Conservation (phyloP, 495 filamentous ascomycete species). For the Recurvomyces mirabilis region DNA sequence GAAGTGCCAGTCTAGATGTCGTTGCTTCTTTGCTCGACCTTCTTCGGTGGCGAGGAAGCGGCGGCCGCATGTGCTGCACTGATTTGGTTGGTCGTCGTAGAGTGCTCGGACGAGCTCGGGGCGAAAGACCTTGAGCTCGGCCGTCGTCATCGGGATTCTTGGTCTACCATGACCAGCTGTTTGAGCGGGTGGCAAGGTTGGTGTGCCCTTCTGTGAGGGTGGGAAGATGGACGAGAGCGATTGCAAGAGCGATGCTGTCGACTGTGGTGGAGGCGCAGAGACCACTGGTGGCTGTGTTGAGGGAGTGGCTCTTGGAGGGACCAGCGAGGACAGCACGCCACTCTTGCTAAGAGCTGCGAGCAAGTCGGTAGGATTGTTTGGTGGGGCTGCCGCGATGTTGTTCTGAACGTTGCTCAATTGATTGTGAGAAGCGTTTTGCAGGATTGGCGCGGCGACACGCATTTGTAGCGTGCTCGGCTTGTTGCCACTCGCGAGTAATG, state of each 20-base stretch:
- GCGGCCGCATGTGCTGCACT: conserved; percentile 82
- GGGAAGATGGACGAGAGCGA: conserved; percentile 17
- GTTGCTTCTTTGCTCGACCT: conserved; percentile 73
- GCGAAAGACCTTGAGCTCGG: conserved; percentile 70
- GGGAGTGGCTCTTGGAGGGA: no score
- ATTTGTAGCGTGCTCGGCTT: conserved; percentile 21
- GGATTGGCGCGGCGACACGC: conserved; percentile 9
- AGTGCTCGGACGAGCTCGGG: conserved; percentile 58
- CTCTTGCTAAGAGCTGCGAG: conserved; percentile 15
- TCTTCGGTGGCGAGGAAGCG: conserved; percentile 68
- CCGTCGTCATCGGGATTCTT: conserved; percentile 19
- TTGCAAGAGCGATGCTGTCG: conserved; percentile 9
- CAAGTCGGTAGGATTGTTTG: conserved; percentile 11
- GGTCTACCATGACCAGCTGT: background rate
- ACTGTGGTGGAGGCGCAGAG: background rate
- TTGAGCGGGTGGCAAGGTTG: conserved; percentile 6
- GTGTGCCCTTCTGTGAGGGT: conserved; percentile 17
- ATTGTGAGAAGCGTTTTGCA: conserved; percentile 11
- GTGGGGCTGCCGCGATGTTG: conserved; percentile 12
- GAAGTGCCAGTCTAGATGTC: conserved; percentile 97
- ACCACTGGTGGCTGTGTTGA: background rate
- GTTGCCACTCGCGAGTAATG: conserved; percentile 14
- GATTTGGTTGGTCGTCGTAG: conserved; percentile 67
- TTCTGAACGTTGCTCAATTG: conserved; percentile 18
- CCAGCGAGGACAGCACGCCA: conserved; percentile 13